Evolutionary conservation across 2,329 filamentous ascomycete genomes (phyloP).

Genomic region (Penicillium hesseltinei): DNA sequence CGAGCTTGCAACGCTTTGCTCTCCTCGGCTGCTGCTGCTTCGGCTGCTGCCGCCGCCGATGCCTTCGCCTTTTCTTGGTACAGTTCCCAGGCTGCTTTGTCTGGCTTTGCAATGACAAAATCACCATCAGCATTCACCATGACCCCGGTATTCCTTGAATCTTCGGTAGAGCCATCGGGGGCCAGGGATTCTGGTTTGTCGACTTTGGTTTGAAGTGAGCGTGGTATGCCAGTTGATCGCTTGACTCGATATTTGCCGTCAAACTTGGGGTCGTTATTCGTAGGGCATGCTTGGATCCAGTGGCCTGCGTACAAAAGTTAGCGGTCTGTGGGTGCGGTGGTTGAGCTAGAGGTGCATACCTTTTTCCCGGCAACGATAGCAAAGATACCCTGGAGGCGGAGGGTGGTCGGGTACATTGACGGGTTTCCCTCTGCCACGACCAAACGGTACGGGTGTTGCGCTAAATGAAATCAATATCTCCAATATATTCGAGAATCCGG

Average conservation of each 20-base stretch:
- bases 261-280: conserved; percentile 96
- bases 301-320: conserved; percentile 59
- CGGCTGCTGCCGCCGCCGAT: conserved; percentile 75
- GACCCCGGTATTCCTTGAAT: conserved; percentile 78
- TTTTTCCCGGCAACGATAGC: conserved; percentile 93
- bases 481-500: conserved; percentile 1
- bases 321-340: background rate
- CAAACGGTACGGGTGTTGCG: conserved; percentile 46
- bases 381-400: conserved; percentile 90
- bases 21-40: conserved; percentile 72
- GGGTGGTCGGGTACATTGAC: conserved; percentile 85
- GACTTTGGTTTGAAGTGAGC: conserved; percentile 91
- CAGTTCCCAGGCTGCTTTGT: conserved; percentile 94
- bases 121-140: conserved; percentile 98
- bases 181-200: conserved; percentile 79
- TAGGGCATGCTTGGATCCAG: conserved; percentile 97
- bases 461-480: conserved; percentile 39
- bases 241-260: conserved; percentile 92
- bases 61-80: conserved; percentile 93
- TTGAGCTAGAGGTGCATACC: conserved; percentile 44
- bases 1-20: conserved; percentile 85
- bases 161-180: conserved; percentile 73
- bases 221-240: conserved; percentile 92
- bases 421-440: conserved; percentile 38
- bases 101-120: conserved; percentile 93